A percentile compares a stretch with the other conserved stretches of the same genome.
Conservation (phyloP, 1,139 yeast genomes). For the Hansenula sp. region DNA sequence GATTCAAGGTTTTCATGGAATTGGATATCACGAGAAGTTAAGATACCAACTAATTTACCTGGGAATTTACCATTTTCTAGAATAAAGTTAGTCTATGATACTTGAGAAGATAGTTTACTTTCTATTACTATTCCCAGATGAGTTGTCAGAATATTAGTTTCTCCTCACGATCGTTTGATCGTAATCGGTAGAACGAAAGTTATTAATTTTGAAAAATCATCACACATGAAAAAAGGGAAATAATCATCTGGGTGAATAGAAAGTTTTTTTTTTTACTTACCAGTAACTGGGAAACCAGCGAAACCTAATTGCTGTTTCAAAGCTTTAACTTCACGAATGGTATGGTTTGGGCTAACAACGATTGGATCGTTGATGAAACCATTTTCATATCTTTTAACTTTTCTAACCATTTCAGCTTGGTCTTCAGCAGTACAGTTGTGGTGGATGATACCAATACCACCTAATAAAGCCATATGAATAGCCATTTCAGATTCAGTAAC, state of each 20-base stretch:
- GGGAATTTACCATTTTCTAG: conserved; percentile 81
- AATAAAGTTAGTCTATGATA: conserved; percentile 15
- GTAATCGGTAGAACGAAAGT: conserved; percentile 99
- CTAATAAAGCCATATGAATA: conserved; percentile 95
- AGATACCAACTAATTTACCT: conserved; percentile 89
- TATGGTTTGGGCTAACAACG: conserved; percentile 67
- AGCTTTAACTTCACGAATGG: conserved; percentile 77
- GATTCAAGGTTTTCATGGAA: conserved; percentile 74
- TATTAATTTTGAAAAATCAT: conserved; percentile 59
- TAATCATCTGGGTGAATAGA: too few species aligned
- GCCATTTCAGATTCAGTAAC: conserved; percentile 98
- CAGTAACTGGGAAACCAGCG: conserved; percentile 98
- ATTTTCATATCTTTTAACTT: conserved; percentile 94
- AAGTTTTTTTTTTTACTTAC: too few species aligned
- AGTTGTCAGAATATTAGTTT: conserved; percentile 40
- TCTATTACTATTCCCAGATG: not conserved
- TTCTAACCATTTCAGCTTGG: conserved; percentile 97
- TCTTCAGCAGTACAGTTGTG: conserved; percentile 96
- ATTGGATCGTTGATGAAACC: conserved; percentile 96
- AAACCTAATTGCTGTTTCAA: conserved; percentile 78
- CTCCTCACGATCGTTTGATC: conserved; percentile 99
- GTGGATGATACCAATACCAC: conserved; percentile 98
- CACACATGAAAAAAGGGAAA: conserved; percentile 34
- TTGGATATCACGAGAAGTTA: conserved; percentile 96
- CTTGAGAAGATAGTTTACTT: not conserved